Conservation (phyloP, 192 early-diverging fungal species). For the Linnemannia zychae region DNA sequence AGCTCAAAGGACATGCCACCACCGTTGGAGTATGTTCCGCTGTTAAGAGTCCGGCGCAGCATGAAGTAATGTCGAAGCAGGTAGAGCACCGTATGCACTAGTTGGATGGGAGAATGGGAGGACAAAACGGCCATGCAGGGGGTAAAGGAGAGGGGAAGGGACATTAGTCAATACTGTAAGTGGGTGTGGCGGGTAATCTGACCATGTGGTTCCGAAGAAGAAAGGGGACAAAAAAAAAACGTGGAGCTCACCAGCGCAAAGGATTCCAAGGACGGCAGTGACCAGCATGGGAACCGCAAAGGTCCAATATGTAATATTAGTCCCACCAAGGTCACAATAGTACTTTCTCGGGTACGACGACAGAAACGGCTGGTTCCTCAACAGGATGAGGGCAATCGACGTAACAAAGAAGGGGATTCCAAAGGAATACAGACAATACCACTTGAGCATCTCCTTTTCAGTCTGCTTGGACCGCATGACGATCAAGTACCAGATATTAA, state of each 20-base stretch:
- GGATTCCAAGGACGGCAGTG: slow-evolving; percentile 13
- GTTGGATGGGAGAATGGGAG: background rate
- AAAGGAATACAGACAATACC: slow-evolving; percentile 39
- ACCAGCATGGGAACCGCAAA: slow-evolving; percentile 32
- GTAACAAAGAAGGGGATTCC: slow-evolving; percentile 16
- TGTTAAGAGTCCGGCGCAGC: slow-evolving; percentile 19
- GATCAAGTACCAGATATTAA: slow-evolving; percentile 44
- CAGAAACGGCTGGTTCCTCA: slow-evolving; percentile 17
- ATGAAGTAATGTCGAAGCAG: slow-evolving; percentile 5
- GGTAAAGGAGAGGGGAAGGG: too few species aligned
- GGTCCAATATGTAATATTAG: slow-evolving; percentile 14
- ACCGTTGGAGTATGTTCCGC: background rate
- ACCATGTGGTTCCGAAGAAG: too few species aligned
- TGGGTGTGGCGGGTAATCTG: too few species aligned
- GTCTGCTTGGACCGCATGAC: slow-evolving; percentile 7
- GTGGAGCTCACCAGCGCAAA: slow-evolving; percentile 23
- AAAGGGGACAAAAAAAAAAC: background rate
- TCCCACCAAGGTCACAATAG: slow-evolving; percentile 31
- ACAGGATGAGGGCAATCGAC: slow-evolving; percentile 23
- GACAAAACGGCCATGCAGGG: background rate
- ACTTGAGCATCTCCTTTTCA: slow-evolving; percentile 31
- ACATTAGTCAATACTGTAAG: too few species aligned
- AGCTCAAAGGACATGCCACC: slow-evolving; percentile 17
- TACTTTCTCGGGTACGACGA: slow-evolving; percentile 26
- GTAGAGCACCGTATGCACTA: slow-evolving; percentile 9